Base-by-base conservation (phyloP, 805 yeast species). In the Candida bentonensis region DNA sequence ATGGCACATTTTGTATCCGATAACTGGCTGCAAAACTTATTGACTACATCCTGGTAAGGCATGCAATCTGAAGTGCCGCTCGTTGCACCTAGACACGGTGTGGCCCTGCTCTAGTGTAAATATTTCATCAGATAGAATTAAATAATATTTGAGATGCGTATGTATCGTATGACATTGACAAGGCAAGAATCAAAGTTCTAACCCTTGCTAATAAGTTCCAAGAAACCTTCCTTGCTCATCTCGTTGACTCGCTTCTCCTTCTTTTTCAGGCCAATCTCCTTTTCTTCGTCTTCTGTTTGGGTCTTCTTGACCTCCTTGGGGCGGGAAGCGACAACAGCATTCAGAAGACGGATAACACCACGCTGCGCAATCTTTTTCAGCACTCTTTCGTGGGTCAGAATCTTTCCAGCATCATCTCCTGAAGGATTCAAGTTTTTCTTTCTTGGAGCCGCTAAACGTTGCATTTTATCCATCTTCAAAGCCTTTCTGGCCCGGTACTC, bases 271-370 rank as follows among this genome's bases (percentile, higher is more conserved):
- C 55, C 59, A 15, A 53, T 40, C 1, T 43, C 40, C 2, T 28
- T 30, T n/a, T 39, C 39, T n/a, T n/a, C n/a, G n/a, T n/a, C n/a
- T n/a, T n/a, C n/a, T n/a, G n/a, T n/a, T n/a, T n/a, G n/a, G 20
- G 28, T 27, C 7, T 25, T 34, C 17, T 39, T 43, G n/a, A 40
- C 30, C 71, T 75, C 22, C 62, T 65, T 36, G 44, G 74, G 73
- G 61, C 86, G 96, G 0, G 94, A 81, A 23, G 82, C 71, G 57
- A 83, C 70, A 22, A 86, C 78, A 1, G 94, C 95, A 57, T 83
- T 89, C 66, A 80, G 86, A 51, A 84, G 71, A 58, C 78, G 74
- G 5, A 86, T 85, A 13, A 84, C 95, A 65, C 96, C 96, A 51
- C 79, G 69, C 63, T 85, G 94, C 0, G 95, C 97, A 21, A 78